These are phyloP conservation scores for Tuber umbilicatum DNA, from an alignment of 495 filamentous ascomycete species.

Conservation along the genomic window DNA sequence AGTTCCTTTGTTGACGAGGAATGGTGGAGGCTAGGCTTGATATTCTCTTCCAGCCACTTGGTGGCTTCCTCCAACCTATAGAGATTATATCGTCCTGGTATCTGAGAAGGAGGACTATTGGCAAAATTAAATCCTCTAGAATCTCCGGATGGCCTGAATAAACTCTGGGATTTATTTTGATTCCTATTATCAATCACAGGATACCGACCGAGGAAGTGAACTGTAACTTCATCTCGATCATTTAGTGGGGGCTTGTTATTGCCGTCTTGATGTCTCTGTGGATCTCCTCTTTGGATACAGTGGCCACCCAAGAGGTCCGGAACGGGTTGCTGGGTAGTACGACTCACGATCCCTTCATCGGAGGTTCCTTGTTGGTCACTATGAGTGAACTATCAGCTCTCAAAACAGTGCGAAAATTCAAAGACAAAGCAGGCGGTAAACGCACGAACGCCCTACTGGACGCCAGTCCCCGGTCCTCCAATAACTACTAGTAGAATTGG, in stretches of 20 bases:
- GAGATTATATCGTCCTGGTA: background rate
- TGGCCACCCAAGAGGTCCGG: background rate
- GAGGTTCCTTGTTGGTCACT: background rate
- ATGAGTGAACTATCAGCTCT: background rate
- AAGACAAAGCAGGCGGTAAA: background rate
- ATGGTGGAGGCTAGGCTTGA: background rate
- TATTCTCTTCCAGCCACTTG: background rate
- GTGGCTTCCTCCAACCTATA: background rate
- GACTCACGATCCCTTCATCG: background rate
- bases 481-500: background rate
- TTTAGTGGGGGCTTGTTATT: background rate
- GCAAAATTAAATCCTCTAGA: background rate
- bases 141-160: background rate
- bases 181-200: background rate
- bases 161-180: background rate
- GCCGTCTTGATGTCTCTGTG: background rate
- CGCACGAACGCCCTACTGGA: background rate
- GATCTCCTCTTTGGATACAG: background rate
- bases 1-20: background rate
- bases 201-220: background rate
- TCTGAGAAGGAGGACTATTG: background rate
- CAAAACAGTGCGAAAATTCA: background rate
- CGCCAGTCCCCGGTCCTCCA: background rate
- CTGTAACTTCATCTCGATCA: background rate
- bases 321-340: background rate